phyloP scores from a whole-genome alignment of 148 eudicot species.

The Polygonum aviculare region DNA sequence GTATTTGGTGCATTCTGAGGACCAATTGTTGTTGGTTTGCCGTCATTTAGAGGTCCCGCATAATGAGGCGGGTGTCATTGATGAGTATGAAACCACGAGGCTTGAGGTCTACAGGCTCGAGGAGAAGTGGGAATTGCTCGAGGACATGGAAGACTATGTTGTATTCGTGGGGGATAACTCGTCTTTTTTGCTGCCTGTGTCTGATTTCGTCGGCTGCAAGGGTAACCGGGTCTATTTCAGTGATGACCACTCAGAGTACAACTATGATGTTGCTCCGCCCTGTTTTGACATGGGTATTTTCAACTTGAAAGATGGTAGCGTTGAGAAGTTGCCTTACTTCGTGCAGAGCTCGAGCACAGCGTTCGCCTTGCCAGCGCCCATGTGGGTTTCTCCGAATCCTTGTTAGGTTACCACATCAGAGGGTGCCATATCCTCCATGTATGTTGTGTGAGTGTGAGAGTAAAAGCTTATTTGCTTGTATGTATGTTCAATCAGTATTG shows the following conservation, averaged over 20 bases:
- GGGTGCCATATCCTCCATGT: not conserved
- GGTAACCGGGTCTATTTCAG: conserved; percentile 59
- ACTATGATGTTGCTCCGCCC: conserved; percentile 25
- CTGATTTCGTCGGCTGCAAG: conserved; percentile 44
- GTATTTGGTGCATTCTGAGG: conserved; percentile 43
- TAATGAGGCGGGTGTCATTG: conserved; percentile 19
- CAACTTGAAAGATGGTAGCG: conserved; percentile 34
- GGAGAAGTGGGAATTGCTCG: conserved; percentile 47
- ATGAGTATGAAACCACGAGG: conserved; percentile 35
- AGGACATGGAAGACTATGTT: conserved; percentile 33
- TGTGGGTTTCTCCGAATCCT: conserved; percentile 74
- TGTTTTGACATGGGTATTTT: conserved; percentile 61
- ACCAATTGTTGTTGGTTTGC: conserved; percentile 32
- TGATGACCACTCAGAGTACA: conserved; percentile 52
- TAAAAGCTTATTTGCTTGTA: not conserved
- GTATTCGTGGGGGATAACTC: conserved; percentile 63
- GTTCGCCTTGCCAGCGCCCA: conserved; percentile 41
- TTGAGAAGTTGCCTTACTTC: conserved; percentile 45
- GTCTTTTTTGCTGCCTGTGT: conserved; percentile 41
- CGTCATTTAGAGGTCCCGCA: conserved; percentile 33
- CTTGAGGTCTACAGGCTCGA: conserved; percentile 43
- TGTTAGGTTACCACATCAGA: conserved; percentile 15
- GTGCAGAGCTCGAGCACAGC: conserved; percentile 24
- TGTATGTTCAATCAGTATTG: not conserved
- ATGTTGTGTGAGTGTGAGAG: not conserved